phyloP scores from a whole-genome alignment of 2,329 filamentous ascomycete genomes.

The Fusarium fujikuroi region DNA sequence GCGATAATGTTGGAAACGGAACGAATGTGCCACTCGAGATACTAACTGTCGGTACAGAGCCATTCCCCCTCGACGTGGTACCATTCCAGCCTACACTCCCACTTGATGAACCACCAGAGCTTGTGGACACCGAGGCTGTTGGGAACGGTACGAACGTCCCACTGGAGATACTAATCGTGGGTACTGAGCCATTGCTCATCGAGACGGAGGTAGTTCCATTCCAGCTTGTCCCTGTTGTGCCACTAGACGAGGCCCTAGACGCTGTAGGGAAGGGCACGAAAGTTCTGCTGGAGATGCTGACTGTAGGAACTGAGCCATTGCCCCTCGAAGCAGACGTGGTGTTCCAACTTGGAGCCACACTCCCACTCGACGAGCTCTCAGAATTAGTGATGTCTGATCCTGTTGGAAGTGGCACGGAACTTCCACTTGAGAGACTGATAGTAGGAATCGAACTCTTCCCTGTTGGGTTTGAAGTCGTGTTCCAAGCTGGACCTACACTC shows the following conservation, averaged over 20 bases:
- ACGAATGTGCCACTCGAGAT: constrained; percentile 6
- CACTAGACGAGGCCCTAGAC: not conserved
- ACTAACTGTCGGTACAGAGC: constrained; percentile 2
- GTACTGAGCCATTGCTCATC: not conserved
- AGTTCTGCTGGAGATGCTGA: not conserved
- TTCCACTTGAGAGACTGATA: not conserved
- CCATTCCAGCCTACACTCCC: constrained; percentile 1
- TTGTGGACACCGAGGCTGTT: not conserved
- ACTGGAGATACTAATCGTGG: not conserved
- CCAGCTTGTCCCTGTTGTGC: not conserved
- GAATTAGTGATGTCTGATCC: not conserved
- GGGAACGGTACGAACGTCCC: not conserved
- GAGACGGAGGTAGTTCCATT: not conserved
- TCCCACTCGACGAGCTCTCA: not conserved
- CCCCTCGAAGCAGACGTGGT: not conserved
- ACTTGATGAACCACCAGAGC: not conserved
- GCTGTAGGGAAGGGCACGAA: not conserved
- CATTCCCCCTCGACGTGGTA: not conserved
- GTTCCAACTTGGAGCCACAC: not conserved
- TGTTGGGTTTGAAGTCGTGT: not conserved
- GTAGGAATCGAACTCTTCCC: not conserved
- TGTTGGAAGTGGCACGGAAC: not conserved
- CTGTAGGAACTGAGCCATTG: not conserved
- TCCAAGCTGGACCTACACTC: not conserved
- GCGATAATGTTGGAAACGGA: not conserved